Conservation (phyloP, 192 early-diverging fungal species). For the Kickxella alabastrina region DNA sequence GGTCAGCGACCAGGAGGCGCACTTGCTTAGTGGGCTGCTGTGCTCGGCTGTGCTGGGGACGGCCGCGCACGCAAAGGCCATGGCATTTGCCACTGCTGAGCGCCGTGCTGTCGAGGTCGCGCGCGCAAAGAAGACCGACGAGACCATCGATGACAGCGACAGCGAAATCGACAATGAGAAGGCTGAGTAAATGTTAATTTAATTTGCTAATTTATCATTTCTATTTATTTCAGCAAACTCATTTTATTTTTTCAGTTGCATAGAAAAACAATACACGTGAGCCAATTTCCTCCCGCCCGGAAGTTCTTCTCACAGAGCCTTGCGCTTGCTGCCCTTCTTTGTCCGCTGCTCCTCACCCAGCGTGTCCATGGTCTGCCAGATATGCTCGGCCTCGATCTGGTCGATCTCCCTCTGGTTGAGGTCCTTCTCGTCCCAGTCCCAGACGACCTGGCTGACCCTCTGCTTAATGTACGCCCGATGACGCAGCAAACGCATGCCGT, state of each 20-base stretch:
- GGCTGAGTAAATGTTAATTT: not conserved
- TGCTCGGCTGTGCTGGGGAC: conserved; percentile 48
- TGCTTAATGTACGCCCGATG: conserved; percentile 78
- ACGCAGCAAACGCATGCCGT: conserved; percentile 47
- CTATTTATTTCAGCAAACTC: not conserved
- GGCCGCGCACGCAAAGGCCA: conserved; percentile 22
- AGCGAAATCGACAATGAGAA: conserved; percentile 2
- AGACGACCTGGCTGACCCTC: conserved; percentile 60
- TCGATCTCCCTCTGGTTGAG: conserved; percentile 32
- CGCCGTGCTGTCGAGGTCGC: conserved; percentile 9
- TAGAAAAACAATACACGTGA: no score
- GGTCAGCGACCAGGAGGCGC: conserved; percentile 41
- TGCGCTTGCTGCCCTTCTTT: conserved; percentile 9
- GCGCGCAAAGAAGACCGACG: conserved; percentile 39
- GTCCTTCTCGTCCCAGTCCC: conserved; percentile 55
- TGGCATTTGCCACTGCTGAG: conserved; percentile 26
- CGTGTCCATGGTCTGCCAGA: conserved; percentile 59
- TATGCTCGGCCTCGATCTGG: conserved; percentile 59
- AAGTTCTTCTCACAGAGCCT: no score
- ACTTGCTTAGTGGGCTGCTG: conserved; percentile 36
- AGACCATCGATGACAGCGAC: conserved; percentile 7
- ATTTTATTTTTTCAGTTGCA: no score
- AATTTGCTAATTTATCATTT: not conserved
- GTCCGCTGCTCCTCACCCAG: not conserved
- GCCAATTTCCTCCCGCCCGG: no score